phyloP scores from a whole-genome alignment of 2,329 filamentous ascomycete species.

The Fulvia fulva region DNA sequence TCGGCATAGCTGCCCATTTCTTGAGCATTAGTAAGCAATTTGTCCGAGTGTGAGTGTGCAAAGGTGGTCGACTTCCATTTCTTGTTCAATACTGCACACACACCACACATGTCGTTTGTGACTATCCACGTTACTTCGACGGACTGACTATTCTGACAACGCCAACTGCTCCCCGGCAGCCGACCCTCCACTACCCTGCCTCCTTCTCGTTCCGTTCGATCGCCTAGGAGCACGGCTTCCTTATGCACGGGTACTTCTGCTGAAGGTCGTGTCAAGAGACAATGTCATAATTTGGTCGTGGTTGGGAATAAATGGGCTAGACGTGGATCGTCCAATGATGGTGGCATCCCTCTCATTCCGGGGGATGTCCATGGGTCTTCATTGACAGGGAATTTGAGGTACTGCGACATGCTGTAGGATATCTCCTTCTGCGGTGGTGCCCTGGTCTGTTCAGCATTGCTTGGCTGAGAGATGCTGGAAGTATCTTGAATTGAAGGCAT shows the following conservation, averaged over 20 bases:
- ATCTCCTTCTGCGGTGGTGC: neutral
- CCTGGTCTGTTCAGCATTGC: no score
- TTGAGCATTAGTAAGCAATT: no score
- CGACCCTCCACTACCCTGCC: neutral
- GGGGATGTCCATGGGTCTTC: neutral
- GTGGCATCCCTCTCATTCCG: neutral
- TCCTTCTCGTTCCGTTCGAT: neutral
- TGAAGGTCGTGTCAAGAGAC: neutral
- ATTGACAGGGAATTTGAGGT: neutral
- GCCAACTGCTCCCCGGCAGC: neutral
- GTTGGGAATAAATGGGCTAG: neutral
- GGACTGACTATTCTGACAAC: no score
- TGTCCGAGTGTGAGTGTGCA: no score
- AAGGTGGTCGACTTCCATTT: no score
- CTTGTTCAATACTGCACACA: no score
- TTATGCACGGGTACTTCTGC: neutral
- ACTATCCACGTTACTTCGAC: no score
- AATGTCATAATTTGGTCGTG: neutral
- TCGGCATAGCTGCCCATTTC: no score
- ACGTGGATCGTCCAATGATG: neutral
- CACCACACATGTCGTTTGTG: no score
- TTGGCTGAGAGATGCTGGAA: no score
- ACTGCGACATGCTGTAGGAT: neutral
- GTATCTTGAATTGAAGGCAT: no score
- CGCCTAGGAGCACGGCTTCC: neutral